Evolutionary conservation across 495 filamentous ascomycete species (phyloP), one percentile per base, ranked within the genome.

Genomic region (Astrothelium macrocarpum): DNA sequence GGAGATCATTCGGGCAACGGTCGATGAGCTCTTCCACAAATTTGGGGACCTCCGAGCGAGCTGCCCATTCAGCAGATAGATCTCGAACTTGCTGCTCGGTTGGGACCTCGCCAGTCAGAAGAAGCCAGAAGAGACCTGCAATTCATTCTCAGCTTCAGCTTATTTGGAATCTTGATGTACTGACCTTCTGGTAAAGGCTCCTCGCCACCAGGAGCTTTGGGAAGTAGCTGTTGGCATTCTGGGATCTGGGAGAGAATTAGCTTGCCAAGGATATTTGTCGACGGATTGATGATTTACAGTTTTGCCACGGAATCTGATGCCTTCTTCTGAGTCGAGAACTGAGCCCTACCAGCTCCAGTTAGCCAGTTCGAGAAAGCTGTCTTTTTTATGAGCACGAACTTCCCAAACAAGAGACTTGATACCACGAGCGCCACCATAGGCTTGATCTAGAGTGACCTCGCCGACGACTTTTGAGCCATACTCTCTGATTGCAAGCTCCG

Each of bases 371-470:
- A 1, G 4, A 5, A 28, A 11, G 2, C 3, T 26, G 26, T 11
- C 25, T 56, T 11, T 25, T 29, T 26, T 29, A 10, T 32, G 36
- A 62, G n/a, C 49, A 74, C 81, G 59, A 60, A 86, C 84, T 81
- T 98, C 94, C 94, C 94, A 97, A 62, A 97, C 94, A 62, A 98
- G 86, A 69, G 87, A 89, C 82, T 97, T 98, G 79, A 98, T 95
- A 67, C 94, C 95, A 81, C 95, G 91, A 71, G 95, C 95, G 85
- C 94, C 94, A 81, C 94, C 94, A 76, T 97, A 97, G 71, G 94
- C 94, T 80, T 99, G 95, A 81, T 97, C 94, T 71, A 99, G 87
- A 64, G 95, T 99, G 75, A 99, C 90, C 83, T 99, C 91, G 72
- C 93, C 91, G 70, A 99, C 79, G 67, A 97, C 88, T 78, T 90